Evolutionary conservation across 2,329 filamentous ascomycete genomes (phyloP), one percentile per base, ranked within the genome.

Genomic region (Keithomyces neogunnii): DNA sequence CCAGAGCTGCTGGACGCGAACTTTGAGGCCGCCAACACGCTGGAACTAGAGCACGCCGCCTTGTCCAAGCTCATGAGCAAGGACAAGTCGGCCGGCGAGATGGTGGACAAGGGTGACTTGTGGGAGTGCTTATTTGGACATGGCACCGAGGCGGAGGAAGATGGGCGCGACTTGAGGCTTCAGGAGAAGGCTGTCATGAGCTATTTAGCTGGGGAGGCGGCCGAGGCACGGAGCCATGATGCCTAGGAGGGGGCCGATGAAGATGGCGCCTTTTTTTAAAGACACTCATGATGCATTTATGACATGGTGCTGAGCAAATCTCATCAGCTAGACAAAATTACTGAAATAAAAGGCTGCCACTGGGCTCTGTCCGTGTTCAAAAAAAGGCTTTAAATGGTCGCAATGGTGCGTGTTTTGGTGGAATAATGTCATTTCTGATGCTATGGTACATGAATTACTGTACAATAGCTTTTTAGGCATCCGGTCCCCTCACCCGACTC

Each of bases 111-210:
- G 56, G 78, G 82, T 10, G 92, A 96, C 65, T 63, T 97, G 43
- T 96, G 91, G 92, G 81, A 82, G 56, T 97, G 92, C 67, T 70
- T 96, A 1, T 96, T 96, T 73, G 87, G 88, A 1, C 68, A 73
- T 47, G 63, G 63, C 36, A 68, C 65, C 28, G 56, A 42, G n/a
- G 53, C 62, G 63, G 36, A 59, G 28, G 51, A 48, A 36, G 50
- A 50, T 3, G 52, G 56, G 49, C 42, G 39, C 3, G 65, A 68
- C 33, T 62, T 57, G 3, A 58, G 60, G 10, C 38, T 64, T 11
- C 61, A 66, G 30, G 66, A 70, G 47, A 59, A 62, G 44, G 66
- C 63, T 1, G 67, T 72, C 13, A 66, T 66, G 60, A 63, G 67
- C 29, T 73, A 75, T 50, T 57, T 79, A 29, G 70, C 73, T 35